Percentiles rank a stretch among this genome's conserved stretches.
Evolutionary conservation across 192 early-diverging fungal species (phyloP).

Genomic region (Piromyces finnis): DNA sequence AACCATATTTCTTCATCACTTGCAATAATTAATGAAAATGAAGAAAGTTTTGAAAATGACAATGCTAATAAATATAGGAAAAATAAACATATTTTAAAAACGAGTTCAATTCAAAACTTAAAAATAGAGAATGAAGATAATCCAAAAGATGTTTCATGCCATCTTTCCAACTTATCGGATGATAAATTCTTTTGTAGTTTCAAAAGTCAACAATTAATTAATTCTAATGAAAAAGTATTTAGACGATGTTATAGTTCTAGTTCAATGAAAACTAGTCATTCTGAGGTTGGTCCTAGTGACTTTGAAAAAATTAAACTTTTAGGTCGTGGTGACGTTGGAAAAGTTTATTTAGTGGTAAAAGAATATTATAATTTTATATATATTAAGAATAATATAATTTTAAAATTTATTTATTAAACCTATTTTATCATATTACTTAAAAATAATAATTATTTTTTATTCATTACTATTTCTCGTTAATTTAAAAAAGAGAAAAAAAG

Average conservation of each 20-base stretch:
- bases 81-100: no score
- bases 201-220: background rate
- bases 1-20: no score
- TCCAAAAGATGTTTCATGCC: no score
- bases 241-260: constrained; percentile 63
- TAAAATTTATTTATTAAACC: no score
- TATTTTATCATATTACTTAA: constrained; percentile 4
- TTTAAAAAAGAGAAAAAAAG: constrained; percentile 22
- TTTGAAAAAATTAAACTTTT: constrained; percentile 79
- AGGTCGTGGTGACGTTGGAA: constrained; percentile 95
- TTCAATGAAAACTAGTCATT: constrained; percentile 53
- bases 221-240: constrained; percentile 10
- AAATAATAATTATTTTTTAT: background rate
- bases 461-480: background rate
- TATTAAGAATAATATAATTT: no score
- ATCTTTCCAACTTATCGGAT: background rate
- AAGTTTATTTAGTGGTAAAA: constrained; percentile 82
- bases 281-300: constrained; percentile 68
- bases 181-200: background rate
- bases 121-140: background rate
- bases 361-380: no score
- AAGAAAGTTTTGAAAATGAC: no score
- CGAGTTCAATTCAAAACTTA: no score
- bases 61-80: no score
- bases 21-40: no score